Evolutionary conservation across 2,329 filamentous ascomycete species (phyloP), one percentile per base, ranked within the genome.

Genomic region (Pyricularia grisea): DNA sequence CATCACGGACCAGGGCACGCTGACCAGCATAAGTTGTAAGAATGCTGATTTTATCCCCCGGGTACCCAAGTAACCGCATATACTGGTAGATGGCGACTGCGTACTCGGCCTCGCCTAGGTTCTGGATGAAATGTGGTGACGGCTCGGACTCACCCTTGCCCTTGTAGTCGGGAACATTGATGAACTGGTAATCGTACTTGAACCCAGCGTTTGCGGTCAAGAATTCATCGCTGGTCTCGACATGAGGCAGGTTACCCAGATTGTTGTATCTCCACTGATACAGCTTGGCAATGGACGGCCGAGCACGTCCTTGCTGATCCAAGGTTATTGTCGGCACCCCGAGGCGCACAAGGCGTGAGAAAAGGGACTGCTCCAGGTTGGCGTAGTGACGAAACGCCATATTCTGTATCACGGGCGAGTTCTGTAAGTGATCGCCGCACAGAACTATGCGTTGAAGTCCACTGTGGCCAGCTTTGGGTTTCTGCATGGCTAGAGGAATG

Each of bases 101-200:
- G 77, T 98, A 99, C 80, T 99, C 96, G 2, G 95, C 95, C 80
- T 99, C 95, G 65, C 95, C 95, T 64, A 98, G 81, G 75, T 99
- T 99, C 78, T 98, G 94, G 68, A 98, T 90, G 78, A 97, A 99
- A 79, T 98, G 94, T 27, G 94, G 92, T 28, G 90, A 92, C 0
- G 95, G 95, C 77, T 97, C 93, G 67, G 88, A 87, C 80, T 99
- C 95, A 67, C 95, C 95, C 69, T 85, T 85, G 50, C 92, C 93
- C 79, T 96, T 96, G 82, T 97, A 99, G 76, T 97, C 91, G 1
- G 90, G 89, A 1, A 99, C 94, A 74, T 97, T 89, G 81, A 99
- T 94, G 80, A 99, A 99, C 76, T 99, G 95, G 79, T 94, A 97
- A 72, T 98, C 94, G 77, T 92, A 94, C 74, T 89, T 89, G 84